phyloP scores from a whole-genome alignment of 2,329 filamentous ascomycete genomes.

The Diaporthe destruens region DNA sequence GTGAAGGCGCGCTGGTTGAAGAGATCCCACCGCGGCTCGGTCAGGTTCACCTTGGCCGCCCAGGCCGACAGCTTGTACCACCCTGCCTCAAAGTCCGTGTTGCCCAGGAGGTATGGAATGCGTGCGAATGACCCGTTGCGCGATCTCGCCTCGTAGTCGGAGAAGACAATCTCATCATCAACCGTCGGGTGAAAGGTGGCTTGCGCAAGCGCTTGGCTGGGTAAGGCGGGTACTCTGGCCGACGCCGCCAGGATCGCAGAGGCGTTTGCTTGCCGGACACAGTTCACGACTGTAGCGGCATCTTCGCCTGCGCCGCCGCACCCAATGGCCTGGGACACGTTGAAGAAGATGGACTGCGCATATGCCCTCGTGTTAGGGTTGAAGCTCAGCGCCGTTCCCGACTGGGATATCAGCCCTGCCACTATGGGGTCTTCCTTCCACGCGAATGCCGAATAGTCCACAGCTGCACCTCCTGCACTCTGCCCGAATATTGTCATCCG shows the following conservation, averaged over 20 bases:
- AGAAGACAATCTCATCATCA: constrained; percentile 34
- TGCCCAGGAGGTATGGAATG: constrained; percentile 29
- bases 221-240: constrained; percentile 19
- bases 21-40: constrained; percentile 25
- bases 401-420: constrained; percentile 27
- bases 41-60: constrained; percentile 22
- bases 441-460: constrained; percentile 42
- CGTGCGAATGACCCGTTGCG: constrained; percentile 31
- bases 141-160: constrained; percentile 28
- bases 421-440: constrained; percentile 22
- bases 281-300: constrained; percentile 3
- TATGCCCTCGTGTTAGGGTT: constrained; percentile 31
- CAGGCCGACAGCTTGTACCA: constrained; percentile 33
- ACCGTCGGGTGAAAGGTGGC: constrained; percentile 33
- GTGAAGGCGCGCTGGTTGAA: constrained; percentile 34
- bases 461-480: constrained; percentile 28
- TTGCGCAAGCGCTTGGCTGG: constrained; percentile 14
- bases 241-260: constrained; percentile 25
- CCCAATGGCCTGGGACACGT: constrained; percentile 31
- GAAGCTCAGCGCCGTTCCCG: constrained; percentile 35
- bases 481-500: constrained; percentile 33
- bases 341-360: constrained; percentile 36
- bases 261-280: constrained; percentile 29
- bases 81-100: constrained; percentile 28
- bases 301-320: constrained; percentile 26